Percentiles rank a stretch among this genome's conserved stretches.
Evolutionary conservation across 345 rosid genomes (phyloP).

Genomic region (Trapa bicornis): DNA sequence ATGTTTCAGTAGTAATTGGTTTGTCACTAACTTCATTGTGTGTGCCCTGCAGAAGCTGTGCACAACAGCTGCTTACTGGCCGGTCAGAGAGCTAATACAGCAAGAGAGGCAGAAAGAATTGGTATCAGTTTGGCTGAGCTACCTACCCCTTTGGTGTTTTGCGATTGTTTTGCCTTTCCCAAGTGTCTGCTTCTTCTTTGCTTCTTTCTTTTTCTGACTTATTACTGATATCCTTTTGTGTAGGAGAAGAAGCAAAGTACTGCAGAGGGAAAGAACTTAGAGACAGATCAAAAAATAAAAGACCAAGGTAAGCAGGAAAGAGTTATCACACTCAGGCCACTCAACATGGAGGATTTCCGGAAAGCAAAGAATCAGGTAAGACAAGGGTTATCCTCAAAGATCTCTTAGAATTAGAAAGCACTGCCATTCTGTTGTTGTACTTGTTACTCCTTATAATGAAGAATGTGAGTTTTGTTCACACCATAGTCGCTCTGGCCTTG

Average conservation of each 20-base stretch:
- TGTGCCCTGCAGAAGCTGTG: constrained; percentile 47
- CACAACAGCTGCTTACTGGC: constrained; percentile 83
- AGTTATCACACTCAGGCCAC: constrained; percentile 52
- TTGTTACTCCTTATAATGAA: no score
- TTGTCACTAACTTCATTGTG: neutral
- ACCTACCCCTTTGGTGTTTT: neutral
- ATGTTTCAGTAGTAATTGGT: neutral
- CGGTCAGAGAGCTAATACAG: constrained; percentile 71
- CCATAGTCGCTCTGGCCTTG: no score
- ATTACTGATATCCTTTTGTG: neutral
- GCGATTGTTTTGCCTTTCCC: neutral
- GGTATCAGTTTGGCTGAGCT: constrained; percentile 13
- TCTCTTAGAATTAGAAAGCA: no score
- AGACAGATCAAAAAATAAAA: constrained; percentile 5
- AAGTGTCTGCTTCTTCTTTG: neutral
- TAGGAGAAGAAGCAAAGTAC: constrained; percentile 54
- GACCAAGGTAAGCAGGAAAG: constrained; percentile 39
- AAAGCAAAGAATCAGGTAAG: constrained; percentile 73
- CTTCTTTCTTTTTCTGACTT: neutral
- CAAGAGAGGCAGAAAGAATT: constrained; percentile 64
- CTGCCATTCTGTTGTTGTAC: no score
- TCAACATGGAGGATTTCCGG: constrained; percentile 63
- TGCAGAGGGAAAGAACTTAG: constrained; percentile 4
- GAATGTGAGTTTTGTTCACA: no score
- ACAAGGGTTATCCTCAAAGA: no score